Conservation (phyloP, 495 filamentous ascomycete genomes). For the Neurospora sp. region DNA sequence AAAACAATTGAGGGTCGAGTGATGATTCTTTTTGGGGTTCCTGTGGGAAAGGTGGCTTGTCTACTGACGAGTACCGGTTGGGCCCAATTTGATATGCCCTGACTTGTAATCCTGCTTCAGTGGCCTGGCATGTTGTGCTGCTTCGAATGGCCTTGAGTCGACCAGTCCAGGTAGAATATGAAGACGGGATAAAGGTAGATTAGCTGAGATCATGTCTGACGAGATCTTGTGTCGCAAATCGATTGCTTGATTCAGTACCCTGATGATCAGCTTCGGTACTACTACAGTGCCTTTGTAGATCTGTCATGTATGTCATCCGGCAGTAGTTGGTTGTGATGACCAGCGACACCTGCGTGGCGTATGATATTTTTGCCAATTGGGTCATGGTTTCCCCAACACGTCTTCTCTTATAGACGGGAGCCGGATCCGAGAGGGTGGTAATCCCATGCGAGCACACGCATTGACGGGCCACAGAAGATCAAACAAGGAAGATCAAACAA, state of each 20-base stretch:
- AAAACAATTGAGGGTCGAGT: neutral
- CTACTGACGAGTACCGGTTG: neutral
- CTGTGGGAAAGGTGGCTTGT: neutral
- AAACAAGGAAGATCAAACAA: neutral
- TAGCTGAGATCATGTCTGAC: neutral
- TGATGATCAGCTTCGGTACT: neutral
- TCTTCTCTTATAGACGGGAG: neutral
- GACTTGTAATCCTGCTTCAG: neutral
- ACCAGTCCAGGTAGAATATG: neutral
- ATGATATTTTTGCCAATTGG: neutral
- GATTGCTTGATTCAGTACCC: neutral
- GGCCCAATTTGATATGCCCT: neutral
- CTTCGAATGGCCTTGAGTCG: neutral
- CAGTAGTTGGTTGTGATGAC: neutral
- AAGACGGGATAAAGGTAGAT: neutral
- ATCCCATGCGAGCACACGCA: neutral
- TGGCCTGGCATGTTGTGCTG: neutral
- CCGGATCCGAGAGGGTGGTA: neutral
- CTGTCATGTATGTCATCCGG: neutral
- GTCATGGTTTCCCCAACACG: neutral
- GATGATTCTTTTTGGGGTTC: neutral
- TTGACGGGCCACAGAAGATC: neutral
- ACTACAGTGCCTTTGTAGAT: neutral
- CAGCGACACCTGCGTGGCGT: neutral
- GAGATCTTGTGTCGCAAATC: neutral